Conservation (phyloP, 2,329 filamentous ascomycete genomes). For the Diaporthe citrichinensis region DNA sequence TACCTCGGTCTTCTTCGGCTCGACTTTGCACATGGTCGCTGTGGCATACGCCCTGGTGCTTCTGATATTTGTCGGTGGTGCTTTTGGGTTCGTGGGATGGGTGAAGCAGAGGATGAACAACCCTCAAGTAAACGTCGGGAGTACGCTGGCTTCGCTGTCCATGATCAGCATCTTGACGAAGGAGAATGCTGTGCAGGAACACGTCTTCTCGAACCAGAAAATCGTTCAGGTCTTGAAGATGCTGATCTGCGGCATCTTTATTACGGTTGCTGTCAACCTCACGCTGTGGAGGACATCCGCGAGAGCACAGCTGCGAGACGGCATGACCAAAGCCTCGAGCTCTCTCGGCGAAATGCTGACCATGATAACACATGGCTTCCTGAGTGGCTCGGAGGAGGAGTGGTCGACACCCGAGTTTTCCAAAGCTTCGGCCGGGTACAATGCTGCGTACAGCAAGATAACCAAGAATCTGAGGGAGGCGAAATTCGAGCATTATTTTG, state of each 20-base stretch:
- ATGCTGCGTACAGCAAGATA: constrained; percentile 77
- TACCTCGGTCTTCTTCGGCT: constrained; percentile 84
- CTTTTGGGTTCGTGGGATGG: constrained; percentile 90
- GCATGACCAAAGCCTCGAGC: constrained; percentile 80
- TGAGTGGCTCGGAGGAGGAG: constrained; percentile 86
- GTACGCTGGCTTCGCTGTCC: constrained; percentile 87
- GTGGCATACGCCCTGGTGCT: constrained; percentile 86
- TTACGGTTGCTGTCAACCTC: constrained; percentile 81
- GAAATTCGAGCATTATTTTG: constrained; percentile 88
- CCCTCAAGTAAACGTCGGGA: constrained; percentile 86
- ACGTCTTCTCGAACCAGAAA: constrained; percentile 85
- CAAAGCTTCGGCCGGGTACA: constrained; percentile 74
- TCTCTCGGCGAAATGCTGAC: constrained; percentile 86
- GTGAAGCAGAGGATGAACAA: constrained; percentile 84
- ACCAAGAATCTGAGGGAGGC: constrained; percentile 86
- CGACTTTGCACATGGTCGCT: constrained; percentile 73
- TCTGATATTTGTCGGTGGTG: constrained; percentile 86
- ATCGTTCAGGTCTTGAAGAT: constrained; percentile 87
- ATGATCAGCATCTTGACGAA: constrained; percentile 93
- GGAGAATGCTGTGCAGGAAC: constrained; percentile 87
- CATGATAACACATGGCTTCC: constrained; percentile 85
- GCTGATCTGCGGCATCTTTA: constrained; percentile 81
- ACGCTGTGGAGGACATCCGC: constrained; percentile 85
- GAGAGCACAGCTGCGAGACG: constrained; percentile 78
- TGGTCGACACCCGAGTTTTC: constrained; percentile 77